Base-by-base conservation (phyloP, 2,329 filamentous ascomycete species). In the Leptographium lundbergii region DNA sequence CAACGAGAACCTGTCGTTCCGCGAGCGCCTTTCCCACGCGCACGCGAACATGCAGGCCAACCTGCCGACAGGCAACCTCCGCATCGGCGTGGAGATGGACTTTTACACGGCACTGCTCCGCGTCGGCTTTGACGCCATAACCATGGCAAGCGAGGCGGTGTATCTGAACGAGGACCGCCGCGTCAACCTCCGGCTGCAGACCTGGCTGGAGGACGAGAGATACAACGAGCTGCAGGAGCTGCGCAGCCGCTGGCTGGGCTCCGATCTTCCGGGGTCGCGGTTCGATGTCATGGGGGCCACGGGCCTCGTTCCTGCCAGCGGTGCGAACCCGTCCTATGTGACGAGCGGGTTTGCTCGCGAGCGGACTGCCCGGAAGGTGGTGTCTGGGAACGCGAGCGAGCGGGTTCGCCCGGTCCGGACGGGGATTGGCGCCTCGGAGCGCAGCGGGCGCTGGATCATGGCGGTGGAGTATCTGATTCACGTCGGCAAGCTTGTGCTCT, bases 31-130 rank as follows among this genome's bases (percentile, higher is more conserved):
- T 29, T 69, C 73, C 1, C 77, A 81, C 56, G 91, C 92, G 0
- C 90, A 95, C 67, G 82, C 82, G 55, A 97, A 97, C 65, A 87
- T 97, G 79, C 91, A 96, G 71, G 91, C 91, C 2, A 94, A 94
- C 61, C 83, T 92, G 3, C 91, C 94, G 14, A 78, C 96, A 25
- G 87, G 88, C 1, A 86, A 87, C 47, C 82, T 96, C 45, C 83
- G 86, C 14, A 82, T 97, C 58, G 89, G 86, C 51, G 85, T 88
- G 76, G 85, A 90, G 59, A 95, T 97, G 77, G 94, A 99, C 69
- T 96, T 97, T 68, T 99, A 97, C 69, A 95, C 91, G 0, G 88
- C 90, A 0, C 76, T 97, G 5, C 78, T 97, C 3, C 86, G 91
- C 61, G 83, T 90, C 42, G 94, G 94, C 0, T 96, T 96, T 68